phyloP scores from a whole-genome alignment of 768 basidiomycete species.

The Boletellus sp. region DNA sequence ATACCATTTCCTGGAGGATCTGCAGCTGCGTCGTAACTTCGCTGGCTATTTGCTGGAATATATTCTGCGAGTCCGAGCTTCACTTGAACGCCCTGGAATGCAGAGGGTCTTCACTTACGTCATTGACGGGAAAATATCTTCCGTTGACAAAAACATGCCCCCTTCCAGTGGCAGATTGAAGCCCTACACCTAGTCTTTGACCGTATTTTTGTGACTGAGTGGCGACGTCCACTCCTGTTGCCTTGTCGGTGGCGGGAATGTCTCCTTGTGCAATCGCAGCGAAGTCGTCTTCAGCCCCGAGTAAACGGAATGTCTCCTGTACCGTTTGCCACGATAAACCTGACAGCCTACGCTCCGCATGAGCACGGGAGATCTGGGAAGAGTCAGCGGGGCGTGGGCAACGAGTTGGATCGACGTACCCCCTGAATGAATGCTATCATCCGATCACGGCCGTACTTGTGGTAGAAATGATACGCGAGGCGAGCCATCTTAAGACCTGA shows the following conservation, averaged over 20 bases:
- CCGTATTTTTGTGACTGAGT: conserved; percentile 51
- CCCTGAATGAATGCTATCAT: conserved; percentile 59
- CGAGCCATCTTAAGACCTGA: conserved; percentile 67
- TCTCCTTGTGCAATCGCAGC: conserved; percentile 36
- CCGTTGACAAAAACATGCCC: conserved; percentile 90
- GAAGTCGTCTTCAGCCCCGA: conserved; percentile 38
- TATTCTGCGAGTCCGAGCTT: conserved; percentile 10
- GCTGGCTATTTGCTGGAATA: conserved; percentile 28
- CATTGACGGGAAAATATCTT: conserved; percentile 65
- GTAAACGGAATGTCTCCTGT: conserved; percentile 35
- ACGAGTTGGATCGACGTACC: conserved; percentile 32
- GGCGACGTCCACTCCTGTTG: conserved; percentile 31
- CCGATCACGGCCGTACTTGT: conserved; percentile 56
- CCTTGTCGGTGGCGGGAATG: conserved; percentile 25
- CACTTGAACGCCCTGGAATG: not conserved
- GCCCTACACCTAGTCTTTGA: conserved; percentile 52
- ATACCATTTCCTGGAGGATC: conserved; percentile 71
- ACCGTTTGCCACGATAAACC: conserved; percentile 44
- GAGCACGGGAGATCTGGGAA: conserved; percentile 38
- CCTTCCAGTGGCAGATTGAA: conserved; percentile 29
- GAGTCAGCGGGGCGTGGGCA: conserved; percentile 1
- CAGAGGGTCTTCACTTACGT: conserved; percentile 45
- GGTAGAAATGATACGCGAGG: conserved; percentile 63
- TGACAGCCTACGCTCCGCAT: conserved; percentile 30
- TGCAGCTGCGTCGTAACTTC: conserved; percentile 59